Evolutionary conservation across 495 filamentous ascomycete species (phyloP).

Genomic region (Penicillium manginii): DNA sequence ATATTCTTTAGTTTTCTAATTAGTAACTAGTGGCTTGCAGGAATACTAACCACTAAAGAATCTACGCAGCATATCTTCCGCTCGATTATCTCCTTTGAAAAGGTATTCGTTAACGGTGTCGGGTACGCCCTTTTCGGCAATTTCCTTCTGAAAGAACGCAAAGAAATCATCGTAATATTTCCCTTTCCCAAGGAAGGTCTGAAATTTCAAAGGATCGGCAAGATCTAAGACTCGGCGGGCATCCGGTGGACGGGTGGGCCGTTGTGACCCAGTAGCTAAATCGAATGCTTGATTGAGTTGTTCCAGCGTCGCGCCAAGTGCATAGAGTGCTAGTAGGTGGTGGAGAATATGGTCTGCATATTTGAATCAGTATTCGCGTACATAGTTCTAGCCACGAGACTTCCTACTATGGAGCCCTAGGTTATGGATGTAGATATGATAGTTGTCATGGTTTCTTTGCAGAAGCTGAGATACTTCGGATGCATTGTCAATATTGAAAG

Average conservation of each 20-base stretch:
- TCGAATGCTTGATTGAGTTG: conserved; percentile 34
- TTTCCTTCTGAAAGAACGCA: conserved; percentile 39
- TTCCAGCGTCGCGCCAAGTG: conserved; percentile 29
- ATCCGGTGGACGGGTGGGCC: conserved; percentile 28
- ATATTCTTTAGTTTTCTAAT: too few relatives aligned
- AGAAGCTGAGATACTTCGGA: conserved; percentile 16
- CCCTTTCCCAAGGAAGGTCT: conserved; percentile 18
- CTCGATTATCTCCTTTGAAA: conserved; percentile 31
- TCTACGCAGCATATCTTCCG: conserved; percentile 35
- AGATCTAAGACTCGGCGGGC: conserved; percentile 23
- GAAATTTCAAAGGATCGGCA: conserved; percentile 29
- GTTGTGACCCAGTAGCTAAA: conserved; percentile 30
- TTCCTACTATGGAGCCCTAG: conserved; percentile 23
- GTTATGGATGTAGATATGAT: conserved; percentile 27
- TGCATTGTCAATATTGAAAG: conserved; percentile 6
- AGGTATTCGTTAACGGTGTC: conserved; percentile 36
- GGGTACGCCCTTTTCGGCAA: conserved; percentile 28
- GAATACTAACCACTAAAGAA: conserved; percentile 29
- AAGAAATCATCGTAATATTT: conserved; percentile 41
- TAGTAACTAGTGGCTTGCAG: too few relatives aligned
- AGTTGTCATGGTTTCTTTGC: conserved; percentile 23
- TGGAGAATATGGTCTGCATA: conserved; percentile 40
- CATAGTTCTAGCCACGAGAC: background rate
- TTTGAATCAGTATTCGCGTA: background rate
- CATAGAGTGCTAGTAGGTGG: conserved; percentile 29